Conservation (phyloP, 371 early-diverging fungal genomes). For the Capillidium heterosporum region DNA sequence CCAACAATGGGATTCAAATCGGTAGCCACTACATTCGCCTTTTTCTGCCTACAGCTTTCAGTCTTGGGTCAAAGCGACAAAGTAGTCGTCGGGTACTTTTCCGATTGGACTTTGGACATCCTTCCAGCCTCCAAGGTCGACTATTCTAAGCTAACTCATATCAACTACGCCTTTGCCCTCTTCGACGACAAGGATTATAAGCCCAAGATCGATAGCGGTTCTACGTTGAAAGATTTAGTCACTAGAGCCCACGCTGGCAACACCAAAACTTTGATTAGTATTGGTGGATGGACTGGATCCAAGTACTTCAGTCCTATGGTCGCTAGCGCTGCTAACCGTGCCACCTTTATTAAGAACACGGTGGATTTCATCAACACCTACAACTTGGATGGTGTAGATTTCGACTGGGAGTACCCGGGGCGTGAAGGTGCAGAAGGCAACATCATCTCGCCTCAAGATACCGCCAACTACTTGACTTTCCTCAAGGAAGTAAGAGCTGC, state of each 20-base stretch:
- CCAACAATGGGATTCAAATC: no score
- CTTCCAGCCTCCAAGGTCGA: background rate
- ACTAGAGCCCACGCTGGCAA: constrained; percentile 11
- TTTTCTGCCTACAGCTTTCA: no score
- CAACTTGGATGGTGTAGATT: constrained; percentile 27
- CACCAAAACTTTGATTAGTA: constrained; percentile 30
- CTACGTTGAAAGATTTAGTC: background rate
- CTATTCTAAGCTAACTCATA: constrained; percentile 14
- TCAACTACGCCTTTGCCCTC: constrained; percentile 18
- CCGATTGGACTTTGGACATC: constrained; percentile 5
- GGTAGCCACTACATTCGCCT: no score
- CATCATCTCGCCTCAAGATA: constrained; percentile 21
- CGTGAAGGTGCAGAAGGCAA: constrained; percentile 48
- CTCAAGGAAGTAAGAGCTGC: constrained; percentile 34
- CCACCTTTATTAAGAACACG: constrained; percentile 25
- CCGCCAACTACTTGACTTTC: constrained; percentile 31
- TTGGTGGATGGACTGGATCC: constrained; percentile 67
- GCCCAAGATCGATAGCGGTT: background rate
- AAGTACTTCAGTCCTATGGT: constrained; percentile 36
- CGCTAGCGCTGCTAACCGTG: constrained; percentile 15
- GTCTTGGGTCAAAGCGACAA: background rate
- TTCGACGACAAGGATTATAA: constrained; percentile 8
- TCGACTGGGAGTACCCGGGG: constrained; percentile 66
- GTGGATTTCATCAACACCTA: constrained; percentile 3
- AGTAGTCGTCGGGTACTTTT: constrained; percentile 3